Base-by-base conservation (phyloP, 2,329 filamentous ascomycete genomes). In the Acrocalymma vagum region DNA sequence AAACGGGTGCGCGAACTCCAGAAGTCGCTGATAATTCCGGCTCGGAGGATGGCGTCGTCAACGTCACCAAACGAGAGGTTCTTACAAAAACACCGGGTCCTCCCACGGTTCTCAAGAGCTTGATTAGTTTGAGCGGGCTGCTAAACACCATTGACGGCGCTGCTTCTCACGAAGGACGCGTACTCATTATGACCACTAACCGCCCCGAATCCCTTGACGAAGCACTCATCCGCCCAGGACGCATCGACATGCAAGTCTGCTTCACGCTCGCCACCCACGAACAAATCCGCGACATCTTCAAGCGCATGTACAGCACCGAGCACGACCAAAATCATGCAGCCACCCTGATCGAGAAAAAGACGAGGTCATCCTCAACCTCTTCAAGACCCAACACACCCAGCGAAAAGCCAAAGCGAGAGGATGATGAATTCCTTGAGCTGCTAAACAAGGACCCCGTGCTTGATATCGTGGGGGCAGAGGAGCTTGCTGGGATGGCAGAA, bases 121-220 rank as follows among this genome's bases (percentile, higher is more conserved):
- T 78, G n/a, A 89, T 94, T 29, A 88, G 87, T 1, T 78, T 94
- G 2, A 89, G 87, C 0, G 88, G 88, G 1, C 78, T 95, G 1
- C 78, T 95, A 35, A 95, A 95, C 67, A 86, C 87, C 42, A 90
- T 95, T 26, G 89, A 95, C 58, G 88, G 90, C 38, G 88, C 91
- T 1, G 87, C 86, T 1, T 87, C 84, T 3, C 87, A 89, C 55
- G 88, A 93, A 70, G 88, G 88, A 17, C 81, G 87, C 29, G 81
- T 93, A 9, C 78, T 93, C 13, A 85, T 93, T 71, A 90, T 92
- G 86, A 92, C 88, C 0, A 90, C 87, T 21, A 94, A 93, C 68
- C 80, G 83, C 45, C 85, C 86, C 3, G 84, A 92, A 55, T 77
- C 81, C 10, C 79, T 93, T 0, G 88, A 92, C 60, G 79, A 84